Evolutionary conservation across 495 filamentous ascomycete genomes (phyloP), one percentile per base, ranked within the genome.

Genomic region (Neurospora discreta): DNA sequence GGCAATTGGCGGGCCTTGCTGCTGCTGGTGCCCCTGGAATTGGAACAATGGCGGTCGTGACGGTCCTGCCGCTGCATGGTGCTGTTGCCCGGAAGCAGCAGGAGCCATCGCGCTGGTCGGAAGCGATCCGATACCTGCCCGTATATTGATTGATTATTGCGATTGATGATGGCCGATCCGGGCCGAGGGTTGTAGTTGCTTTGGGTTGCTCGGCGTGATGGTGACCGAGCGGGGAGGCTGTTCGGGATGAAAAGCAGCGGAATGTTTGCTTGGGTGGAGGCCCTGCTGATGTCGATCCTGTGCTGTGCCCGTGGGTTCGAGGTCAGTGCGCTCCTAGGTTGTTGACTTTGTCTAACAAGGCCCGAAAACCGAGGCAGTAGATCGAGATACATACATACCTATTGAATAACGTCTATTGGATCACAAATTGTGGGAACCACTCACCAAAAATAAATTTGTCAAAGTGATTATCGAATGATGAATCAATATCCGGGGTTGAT

Each of bases 41-140:
- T 73, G 69, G 69, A 74, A 18, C 58, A 42, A 15, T 68, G 72
- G 36, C 44, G 36, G 41, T 60, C 44, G 3, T 70, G 71, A 33
- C 65, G 70, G 16, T 67, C 73, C 5, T 73, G 60, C 46, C 70
- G 42, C 23, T 71, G 70, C 67, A 39, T 74, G 69, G 43, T 72
- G 68, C 44, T 73, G 73, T 65, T 65, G 52, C 39, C 77, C 74
- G 30, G 72, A 71, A 65, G 52, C 20, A 60, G 52, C 52, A 46
- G 76, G 38, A 26, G 75, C 38, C 78, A 80, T 80, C 71, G 52
- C 52, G 52, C 52, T 60, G 13, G 52, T 9, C 44, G 33, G 33
- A 3, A 52, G 10, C 44, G 44, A 52, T 52, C 20, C 44, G 44
- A 26, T 26, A 26, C n/a, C n/a, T 36, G 33, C 33, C 33, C 6